Conservation (phyloP, 1,139 yeast genomes). For the Geotrichum macrosporum region DNA sequence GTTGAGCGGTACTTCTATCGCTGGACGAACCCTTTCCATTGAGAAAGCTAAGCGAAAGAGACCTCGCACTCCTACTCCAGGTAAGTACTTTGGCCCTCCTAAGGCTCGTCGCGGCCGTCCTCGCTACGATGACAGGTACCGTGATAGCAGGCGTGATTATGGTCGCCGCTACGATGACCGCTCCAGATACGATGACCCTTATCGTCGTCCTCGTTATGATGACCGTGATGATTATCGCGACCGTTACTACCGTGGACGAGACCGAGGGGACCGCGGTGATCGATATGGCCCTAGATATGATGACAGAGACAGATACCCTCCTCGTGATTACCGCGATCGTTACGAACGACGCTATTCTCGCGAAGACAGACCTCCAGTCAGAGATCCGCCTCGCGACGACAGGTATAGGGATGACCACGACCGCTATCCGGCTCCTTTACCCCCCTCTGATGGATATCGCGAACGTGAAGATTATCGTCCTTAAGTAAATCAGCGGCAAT, state of each 20-base stretch:
- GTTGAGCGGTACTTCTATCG: slow-evolving; percentile 35
- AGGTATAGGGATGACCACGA: slow-evolving; percentile 25
- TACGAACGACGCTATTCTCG: slow-evolving; percentile 26
- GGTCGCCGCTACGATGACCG: slow-evolving; percentile 29
- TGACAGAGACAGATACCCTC: slow-evolving; percentile 15
- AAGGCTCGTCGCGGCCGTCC: slow-evolving; percentile 32
- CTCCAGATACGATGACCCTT: slow-evolving; percentile 30
- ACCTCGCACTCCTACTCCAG: slow-evolving; percentile 43
- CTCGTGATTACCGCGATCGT: slow-evolving; percentile 26
- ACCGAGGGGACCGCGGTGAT: slow-evolving; percentile 25
- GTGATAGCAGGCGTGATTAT: slow-evolving; percentile 22
- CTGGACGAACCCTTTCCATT: slow-evolving; percentile 36
- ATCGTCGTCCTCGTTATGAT: slow-evolving; percentile 32
- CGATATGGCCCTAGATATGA: slow-evolving; percentile 21
- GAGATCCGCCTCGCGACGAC: slow-evolving; percentile 27
- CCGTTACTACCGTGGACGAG: slow-evolving; percentile 32
- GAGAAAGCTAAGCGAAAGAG: slow-evolving; percentile 41
- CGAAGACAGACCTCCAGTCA: slow-evolving; percentile 28
- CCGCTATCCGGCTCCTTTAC: slow-evolving; percentile 22
- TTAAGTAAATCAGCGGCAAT: slow-evolving; percentile 3
- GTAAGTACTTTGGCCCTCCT: slow-evolving; percentile 42
- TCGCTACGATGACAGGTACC: slow-evolving; percentile 25
- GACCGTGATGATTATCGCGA: slow-evolving; percentile 30
- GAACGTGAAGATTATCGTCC: slow-evolving; percentile 28
- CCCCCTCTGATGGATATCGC: slow-evolving; percentile 24